These are phyloP conservation scores for Catharanthus roseus DNA, from an alignment of 257 asterid genomes.

Conservation along the genomic window DNA sequence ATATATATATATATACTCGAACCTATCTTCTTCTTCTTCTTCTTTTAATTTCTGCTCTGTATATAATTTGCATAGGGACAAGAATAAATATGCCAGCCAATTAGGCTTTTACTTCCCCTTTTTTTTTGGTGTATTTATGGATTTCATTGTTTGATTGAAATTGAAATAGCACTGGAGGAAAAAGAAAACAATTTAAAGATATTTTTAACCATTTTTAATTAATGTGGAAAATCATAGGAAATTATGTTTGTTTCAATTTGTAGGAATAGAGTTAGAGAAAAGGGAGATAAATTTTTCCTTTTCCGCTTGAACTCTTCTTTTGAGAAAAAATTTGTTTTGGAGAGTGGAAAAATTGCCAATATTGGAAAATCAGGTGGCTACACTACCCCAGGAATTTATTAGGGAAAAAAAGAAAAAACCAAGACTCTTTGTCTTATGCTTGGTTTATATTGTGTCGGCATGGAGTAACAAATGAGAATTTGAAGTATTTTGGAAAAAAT, in stretches of 20 bases:
- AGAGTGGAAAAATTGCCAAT: not conserved
- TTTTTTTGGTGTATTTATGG: constrained; percentile 11
- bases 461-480: constrained; percentile 1
- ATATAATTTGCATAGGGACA: constrained; percentile 29
- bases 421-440: not conserved
- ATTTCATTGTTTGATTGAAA: not conserved
- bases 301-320: not conserved
- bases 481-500: not conserved
- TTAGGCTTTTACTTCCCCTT: not conserved
- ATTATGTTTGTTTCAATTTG: not conserved
- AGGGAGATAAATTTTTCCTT: no score
- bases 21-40: constrained; percentile 1
- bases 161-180: no score
- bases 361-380: not conserved
- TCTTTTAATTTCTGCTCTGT: constrained; percentile 14
- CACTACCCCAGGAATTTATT: not conserved
- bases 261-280: not conserved
- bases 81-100: constrained; percentile 10
- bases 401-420: not conserved
- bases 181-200: no score
- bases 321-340: not conserved
- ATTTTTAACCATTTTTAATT: no score
- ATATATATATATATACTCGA: not conserved
- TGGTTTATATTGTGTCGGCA: constrained; percentile 30
- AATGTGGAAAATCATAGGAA: not conserved